Evolutionary conservation across 306 rosid genomes (phyloP), one percentile per base, ranked within the genome.

Genomic region (Quercus alba): DNA sequence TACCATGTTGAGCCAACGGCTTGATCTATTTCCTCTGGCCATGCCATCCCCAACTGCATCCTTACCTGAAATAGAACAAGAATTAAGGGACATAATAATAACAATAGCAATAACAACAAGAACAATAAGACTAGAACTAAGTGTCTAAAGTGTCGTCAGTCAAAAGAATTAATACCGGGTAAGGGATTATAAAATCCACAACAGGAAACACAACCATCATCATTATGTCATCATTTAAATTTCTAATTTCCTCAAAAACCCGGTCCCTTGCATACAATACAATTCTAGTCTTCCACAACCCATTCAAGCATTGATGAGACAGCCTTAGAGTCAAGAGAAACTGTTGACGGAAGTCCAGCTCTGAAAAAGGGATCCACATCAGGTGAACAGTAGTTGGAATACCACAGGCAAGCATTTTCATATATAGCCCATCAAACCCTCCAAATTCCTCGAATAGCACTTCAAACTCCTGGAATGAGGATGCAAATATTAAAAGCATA

Each of bases 381-480:
- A 95, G 82, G 70, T 91, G 94, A 84, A 93, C 91, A 38, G 93
- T 75, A 52, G 98, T 90, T 58, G 99, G 98, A 84, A 95, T 88
- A 80, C 81, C 92, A 85, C 87, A 86, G 72, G 98, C 95, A 77
- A 91, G 90, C 97, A 93, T 88, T 87, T 89, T 93, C 97, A 84
- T 89, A 79, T 95, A 95, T 83, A 95, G 84, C 82, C 91, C 94
- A 88, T 95, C 98, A 85, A 95, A 91, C 71, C 99, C 99, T 86
- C 99, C 98, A 84, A 86, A 85, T 75, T 89, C 90, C 85, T 91
- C 89, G 82, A 93, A 95, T 38, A 89, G 84, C 84, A 87, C 72
- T 38, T 93, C 96, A 70, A 81, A 89, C 76, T 93, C 97, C 99
- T 95, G 89, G 74, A 80, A 83, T 73, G 76, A 82, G 75, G 83